Base-by-base conservation (phyloP, 306 rosid genomes). In the Carpinus viminea region DNA sequence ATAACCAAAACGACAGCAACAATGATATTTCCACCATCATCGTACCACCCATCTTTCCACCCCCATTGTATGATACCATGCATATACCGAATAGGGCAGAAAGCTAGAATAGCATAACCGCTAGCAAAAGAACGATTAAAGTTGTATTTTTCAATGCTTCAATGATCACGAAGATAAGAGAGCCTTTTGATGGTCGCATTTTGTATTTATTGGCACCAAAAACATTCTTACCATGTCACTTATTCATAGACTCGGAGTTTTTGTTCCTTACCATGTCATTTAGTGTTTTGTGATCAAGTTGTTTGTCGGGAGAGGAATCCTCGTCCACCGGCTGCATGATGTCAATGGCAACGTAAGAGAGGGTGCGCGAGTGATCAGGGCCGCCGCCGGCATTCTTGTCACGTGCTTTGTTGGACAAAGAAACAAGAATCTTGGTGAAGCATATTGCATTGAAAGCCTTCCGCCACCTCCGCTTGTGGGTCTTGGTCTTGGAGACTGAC, bases 11-110 rank as follows among this genome's bases (percentile, higher is more conserved):
- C 8, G 48, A 74, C 60, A 66, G 74, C 78, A 6, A 73, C 10
- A 5, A 72, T 20, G 51, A 79, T 79, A 13, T 78, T 79, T 28
- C 83, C 78, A 28, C 83, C 78, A 34, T 79, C 83, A 34, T 79
- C 83, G 56, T 71, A 79, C 83, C 83, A 79, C 26, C 78, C 83
- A 13, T 54, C 59, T 1, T 55, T 74, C 83, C 74, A 79, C 28
- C 83, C 83, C 28, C 26, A 68, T 47, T 79, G 70, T 53, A 65
- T 79, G 46, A 79, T 79, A 4, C 83, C 74, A 36, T n/a, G n/a
- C n/a, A n/a, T 31, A 31, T 1, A 31, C 2, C 34, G 3, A 31
- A 31, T 52, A 43, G 43, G 68, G 69, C 4, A 79, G 55, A 26
- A 74, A 50, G n/a, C n/a, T n/a, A n/a, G 50, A 65, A 69, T 10